These are phyloP conservation scores for Irpex lacteus DNA, from an alignment of 1,284 basidiomycete genomes.

Conservation along the genomic window DNA sequence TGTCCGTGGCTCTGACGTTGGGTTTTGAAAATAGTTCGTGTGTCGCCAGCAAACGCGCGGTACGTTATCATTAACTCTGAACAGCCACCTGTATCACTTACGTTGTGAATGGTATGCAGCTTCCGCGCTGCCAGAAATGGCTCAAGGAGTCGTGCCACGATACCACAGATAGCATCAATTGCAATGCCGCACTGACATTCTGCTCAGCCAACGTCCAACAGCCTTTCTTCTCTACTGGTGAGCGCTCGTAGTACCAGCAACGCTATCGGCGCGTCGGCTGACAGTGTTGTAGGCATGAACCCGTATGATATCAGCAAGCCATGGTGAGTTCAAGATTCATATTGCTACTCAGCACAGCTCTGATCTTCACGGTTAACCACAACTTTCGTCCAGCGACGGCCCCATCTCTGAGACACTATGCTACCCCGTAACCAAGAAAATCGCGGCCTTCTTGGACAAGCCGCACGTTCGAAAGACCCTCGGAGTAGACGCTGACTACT, in stretches of 20 bases:
- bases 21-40: conserved; percentile 7
- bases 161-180: conserved; percentile 37
- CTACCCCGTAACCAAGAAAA: conserved; percentile 29
- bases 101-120: conserved; percentile 11
- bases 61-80: background rate
- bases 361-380: background rate
- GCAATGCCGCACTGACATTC: conserved; percentile 36
- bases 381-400: conserved; percentile 14
- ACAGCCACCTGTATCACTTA: background rate
- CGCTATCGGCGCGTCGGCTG: background rate
- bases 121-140: conserved; percentile 29
- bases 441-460: conserved; percentile 52
- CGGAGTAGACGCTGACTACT: conserved; percentile 51
- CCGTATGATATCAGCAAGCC: conserved; percentile 23
- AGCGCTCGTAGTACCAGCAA: background rate
- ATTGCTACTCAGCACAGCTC: background rate
- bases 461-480: conserved; percentile 49
- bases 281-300: conserved; percentile 9
- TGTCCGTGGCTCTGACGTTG: background rate
- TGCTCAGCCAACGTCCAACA: conserved; percentile 26
- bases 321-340: conserved; percentile 17
- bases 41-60: conserved; percentile 14
- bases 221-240: conserved; percentile 16
- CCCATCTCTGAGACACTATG: conserved; percentile 18
- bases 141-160: conserved; percentile 28